Evolutionary conservation across 352 stramenopile genomes (phyloP).

Genomic region (Elongisporangium undulatum): DNA sequence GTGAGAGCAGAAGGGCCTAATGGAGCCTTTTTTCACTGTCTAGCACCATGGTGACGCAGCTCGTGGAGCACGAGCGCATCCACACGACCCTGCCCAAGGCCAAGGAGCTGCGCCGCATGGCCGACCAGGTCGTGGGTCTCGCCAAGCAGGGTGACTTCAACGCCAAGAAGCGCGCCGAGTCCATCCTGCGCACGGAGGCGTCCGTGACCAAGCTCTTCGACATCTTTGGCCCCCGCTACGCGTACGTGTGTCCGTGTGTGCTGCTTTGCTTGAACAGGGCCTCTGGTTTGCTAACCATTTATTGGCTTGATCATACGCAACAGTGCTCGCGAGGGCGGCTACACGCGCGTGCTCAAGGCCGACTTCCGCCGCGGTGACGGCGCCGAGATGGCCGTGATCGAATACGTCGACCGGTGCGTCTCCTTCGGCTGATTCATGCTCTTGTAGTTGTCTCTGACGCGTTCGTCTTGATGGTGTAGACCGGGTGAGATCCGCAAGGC

Average conservation of each 20-base stretch:
- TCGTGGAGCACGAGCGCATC: slow-evolving; percentile 98
- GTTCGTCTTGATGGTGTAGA: slow-evolving; percentile 21
- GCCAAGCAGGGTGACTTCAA: slow-evolving; percentile 91
- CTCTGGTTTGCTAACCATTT: background rate
- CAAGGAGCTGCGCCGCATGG: slow-evolving; percentile 92
- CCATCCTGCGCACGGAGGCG: slow-evolving; percentile 86
- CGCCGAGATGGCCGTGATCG: slow-evolving; percentile 97
- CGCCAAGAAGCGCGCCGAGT: slow-evolving; percentile 74
- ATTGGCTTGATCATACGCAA: background rate
- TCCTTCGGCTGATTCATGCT: background rate
- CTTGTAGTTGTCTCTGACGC: background rate
- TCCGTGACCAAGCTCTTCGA: slow-evolving; percentile 96
- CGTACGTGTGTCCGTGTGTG: slow-evolving; percentile 57
- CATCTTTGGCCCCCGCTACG: slow-evolving; percentile 93
- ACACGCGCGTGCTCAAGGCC: slow-evolving; percentile 95
- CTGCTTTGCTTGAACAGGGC: background rate
- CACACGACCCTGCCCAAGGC: slow-evolving; percentile 96
- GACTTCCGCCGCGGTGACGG: slow-evolving; percentile 92
- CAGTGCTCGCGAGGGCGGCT: slow-evolving; percentile 84
- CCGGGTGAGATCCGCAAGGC: slow-evolving; percentile 83
- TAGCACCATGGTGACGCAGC: slow-evolving; percentile 95
- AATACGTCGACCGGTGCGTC: slow-evolving; percentile 94
- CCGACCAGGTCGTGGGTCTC: slow-evolving; percentile 94
- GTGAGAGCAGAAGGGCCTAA: background rate
- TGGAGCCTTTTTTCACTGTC: slow-evolving; percentile 1